A percentile compares a stretch with the other conserved stretches of the same genome.
These are phyloP conservation scores for Ustilago hordei DNA, from an alignment of 1,284 basidiomycete species.

Conservation along the genomic window DNA sequence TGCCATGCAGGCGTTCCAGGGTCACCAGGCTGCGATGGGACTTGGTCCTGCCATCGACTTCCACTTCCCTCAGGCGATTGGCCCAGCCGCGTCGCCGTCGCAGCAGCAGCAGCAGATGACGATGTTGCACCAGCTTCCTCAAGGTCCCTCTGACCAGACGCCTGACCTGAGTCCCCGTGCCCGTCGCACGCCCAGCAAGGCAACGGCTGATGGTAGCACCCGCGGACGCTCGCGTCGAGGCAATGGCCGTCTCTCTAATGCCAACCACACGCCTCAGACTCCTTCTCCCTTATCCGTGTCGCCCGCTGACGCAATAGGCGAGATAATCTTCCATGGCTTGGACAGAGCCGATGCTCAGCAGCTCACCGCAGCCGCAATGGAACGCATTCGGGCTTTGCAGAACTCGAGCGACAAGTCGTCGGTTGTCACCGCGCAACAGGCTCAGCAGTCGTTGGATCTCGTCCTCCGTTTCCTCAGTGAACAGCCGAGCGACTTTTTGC, in stretches of 20 bases:
- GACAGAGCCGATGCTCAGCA: conserved; percentile 20
- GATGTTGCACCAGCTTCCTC: conserved; percentile 6
- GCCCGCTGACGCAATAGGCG: conserved; percentile 22
- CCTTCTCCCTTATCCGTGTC: conserved; percentile 44
- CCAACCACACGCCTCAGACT: conserved; percentile 38
- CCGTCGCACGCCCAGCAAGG: conserved; percentile 13
- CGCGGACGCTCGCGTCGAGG: conserved; percentile 32
- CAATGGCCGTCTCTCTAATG: conserved; percentile 31
- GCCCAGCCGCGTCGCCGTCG: neutral
- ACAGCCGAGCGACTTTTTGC: conserved; percentile 45
- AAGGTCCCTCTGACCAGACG: neutral
- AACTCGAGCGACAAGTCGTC: conserved; percentile 20
- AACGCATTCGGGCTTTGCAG: conserved; percentile 22
- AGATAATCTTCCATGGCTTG: neutral
- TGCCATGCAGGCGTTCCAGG: conserved; percentile 11
- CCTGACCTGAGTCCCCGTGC: conserved; percentile 9
- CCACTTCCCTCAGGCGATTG: conserved; percentile 13
- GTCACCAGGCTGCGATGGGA: conserved; percentile 14
- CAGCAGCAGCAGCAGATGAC: conserved; percentile 15
- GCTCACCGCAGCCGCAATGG: conserved; percentile 25
- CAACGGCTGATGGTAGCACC: conserved; percentile 12
- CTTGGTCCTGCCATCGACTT: conserved; percentile 34
- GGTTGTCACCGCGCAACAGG: conserved; percentile 39
- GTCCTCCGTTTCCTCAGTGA: conserved; percentile 46
- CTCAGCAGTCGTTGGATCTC: conserved; percentile 36